phyloP scores from a whole-genome alignment of 148 eudicot species.

The Rhododendron simsii region DNA sequence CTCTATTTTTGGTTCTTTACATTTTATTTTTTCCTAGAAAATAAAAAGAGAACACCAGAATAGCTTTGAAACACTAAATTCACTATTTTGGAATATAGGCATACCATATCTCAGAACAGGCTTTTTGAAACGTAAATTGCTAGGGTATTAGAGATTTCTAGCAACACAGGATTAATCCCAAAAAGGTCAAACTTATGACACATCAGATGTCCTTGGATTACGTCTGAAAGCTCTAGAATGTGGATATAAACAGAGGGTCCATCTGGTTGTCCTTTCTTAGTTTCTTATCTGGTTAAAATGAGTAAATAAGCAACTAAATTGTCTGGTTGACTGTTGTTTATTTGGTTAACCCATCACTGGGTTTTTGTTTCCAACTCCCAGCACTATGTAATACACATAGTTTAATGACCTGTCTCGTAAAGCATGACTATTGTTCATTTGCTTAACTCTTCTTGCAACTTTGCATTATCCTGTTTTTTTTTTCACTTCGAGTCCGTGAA shows the following conservation, averaged over 20 bases:
- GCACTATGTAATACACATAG: background rate
- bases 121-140: background rate
- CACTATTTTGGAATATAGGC: background rate
- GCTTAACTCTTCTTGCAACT: no score
- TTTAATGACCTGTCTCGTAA: no score
- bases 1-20: background rate
- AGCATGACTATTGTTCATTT: no score
- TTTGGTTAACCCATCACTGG: background rate
- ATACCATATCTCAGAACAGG: background rate
- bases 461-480: no score
- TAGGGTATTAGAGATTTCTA: background rate
- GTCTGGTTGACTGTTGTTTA: background rate
- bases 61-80: background rate
- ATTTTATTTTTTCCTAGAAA: background rate
- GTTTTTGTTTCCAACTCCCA: background rate
- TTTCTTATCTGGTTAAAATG: background rate
- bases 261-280: background rate
- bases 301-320: background rate
- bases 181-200: background rate
- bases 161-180: background rate
- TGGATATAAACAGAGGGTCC: background rate
- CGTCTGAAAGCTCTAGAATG: background rate
- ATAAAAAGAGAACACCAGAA: background rate
- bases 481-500: no score
- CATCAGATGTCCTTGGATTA: background rate